phyloP scores from a whole-genome alignment of 805 yeast species.

The Cyberlindnera nakhonratchasimensis region DNA sequence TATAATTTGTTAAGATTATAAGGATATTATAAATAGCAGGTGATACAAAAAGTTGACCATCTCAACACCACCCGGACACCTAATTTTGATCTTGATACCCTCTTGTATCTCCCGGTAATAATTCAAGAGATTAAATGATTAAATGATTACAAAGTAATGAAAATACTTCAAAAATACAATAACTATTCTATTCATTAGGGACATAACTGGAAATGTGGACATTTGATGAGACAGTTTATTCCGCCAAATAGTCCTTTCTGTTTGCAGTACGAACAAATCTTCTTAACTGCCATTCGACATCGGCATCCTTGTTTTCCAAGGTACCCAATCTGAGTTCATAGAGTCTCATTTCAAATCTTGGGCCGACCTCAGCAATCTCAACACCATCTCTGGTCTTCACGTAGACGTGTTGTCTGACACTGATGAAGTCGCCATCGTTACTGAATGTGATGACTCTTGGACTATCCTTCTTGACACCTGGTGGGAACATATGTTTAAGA shows the following conservation, averaged over 20 bases:
- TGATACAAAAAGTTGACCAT: no score
- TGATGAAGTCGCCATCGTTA: constrained; percentile 85
- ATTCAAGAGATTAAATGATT: no score
- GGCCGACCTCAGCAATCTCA: constrained; percentile 95
- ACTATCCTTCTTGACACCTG: constrained; percentile 90
- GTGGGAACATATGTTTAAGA: constrained; percentile 88
- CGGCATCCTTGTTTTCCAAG: constrained; percentile 92
- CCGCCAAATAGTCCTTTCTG: constrained; percentile 77
- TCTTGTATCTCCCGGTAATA: no score
- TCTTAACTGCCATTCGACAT: constrained; percentile 94
- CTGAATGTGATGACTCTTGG: constrained; percentile 91
- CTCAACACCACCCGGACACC: not conserved
- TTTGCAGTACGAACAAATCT: constrained; percentile 94
- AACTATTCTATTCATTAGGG: constrained; percentile 1
- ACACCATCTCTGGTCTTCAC: constrained; percentile 85
- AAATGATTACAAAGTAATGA: not conserved
- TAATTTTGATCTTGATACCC: not conserved
- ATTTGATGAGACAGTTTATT: constrained; percentile 4
- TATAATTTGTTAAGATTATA: no score
- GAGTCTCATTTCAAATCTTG: constrained; percentile 95
- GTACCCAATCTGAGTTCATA: constrained; percentile 88
- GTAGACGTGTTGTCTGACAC: constrained; percentile 93
- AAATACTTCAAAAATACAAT: not conserved
- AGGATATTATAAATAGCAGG: no score
- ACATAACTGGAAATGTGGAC: not conserved